These are phyloP conservation scores for Ascochyta lentis DNA, from an alignment of 2,329 filamentous ascomycete species.

Conservation along the genomic window DNA sequence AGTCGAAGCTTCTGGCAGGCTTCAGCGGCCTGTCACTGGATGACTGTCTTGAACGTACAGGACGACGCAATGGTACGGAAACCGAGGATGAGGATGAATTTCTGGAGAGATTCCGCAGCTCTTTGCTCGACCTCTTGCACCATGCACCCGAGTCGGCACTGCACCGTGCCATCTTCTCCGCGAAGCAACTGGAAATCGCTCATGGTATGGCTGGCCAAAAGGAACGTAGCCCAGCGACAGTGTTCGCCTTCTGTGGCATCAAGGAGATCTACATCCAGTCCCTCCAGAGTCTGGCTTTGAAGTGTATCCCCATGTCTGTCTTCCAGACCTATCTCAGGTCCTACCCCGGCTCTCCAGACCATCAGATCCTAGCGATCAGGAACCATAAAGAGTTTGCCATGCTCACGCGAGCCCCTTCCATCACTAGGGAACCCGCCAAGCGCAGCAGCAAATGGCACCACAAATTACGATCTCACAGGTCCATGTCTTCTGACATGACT, in stretches of 20 bases:
- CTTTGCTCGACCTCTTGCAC: constrained; percentile 47
- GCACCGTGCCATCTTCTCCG: constrained; percentile 53
- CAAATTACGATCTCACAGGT: constrained; percentile 19
- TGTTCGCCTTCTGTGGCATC: constrained; percentile 56
- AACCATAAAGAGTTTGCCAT: constrained; percentile 57
- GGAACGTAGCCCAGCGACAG: constrained; percentile 40
- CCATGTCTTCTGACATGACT: constrained; percentile 17
- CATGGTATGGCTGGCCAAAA: constrained; percentile 34
- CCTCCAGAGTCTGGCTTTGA: constrained; percentile 34
- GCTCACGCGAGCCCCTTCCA: constrained; percentile 29
- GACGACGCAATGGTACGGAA: constrained; percentile 27
- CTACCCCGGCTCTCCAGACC: constrained; percentile 54
- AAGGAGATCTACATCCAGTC: constrained; percentile 50
- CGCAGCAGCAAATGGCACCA: constrained; percentile 25
- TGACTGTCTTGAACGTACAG: constrained; percentile 43
- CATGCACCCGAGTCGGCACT: constrained; percentile 51
- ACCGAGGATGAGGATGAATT: constrained; percentile 32
- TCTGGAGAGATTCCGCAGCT: constrained; percentile 38
- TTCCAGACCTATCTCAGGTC: constrained; percentile 54
- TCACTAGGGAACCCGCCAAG: constrained; percentile 11
- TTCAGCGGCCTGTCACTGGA: constrained; percentile 39
- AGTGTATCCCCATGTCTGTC: constrained; percentile 53
- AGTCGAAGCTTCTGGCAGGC: constrained; percentile 31
- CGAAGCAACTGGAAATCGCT: constrained; percentile 46
- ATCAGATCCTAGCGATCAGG: constrained; percentile 52